Conservation (phyloP, 805 yeast genomes). For the Candida endomychidarum region DNA sequence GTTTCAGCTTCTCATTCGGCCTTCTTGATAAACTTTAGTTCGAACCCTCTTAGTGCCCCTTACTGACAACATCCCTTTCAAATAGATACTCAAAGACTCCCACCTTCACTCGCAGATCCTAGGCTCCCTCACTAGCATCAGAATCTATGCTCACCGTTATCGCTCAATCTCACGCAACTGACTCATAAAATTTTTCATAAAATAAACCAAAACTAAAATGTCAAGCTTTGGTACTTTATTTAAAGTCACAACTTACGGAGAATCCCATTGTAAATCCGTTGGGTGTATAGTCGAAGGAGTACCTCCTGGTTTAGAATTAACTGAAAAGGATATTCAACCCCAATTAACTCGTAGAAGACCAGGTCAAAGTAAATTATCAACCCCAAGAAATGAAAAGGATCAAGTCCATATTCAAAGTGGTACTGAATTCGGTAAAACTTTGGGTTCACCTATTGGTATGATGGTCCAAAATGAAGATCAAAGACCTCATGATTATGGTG, state of each 20-base stretch:
- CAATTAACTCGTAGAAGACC: conserved; percentile 97
- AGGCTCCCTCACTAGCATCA: no score
- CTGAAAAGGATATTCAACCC: conserved; percentile 90
- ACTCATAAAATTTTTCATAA: conserved; percentile 7
- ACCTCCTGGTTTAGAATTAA: conserved; percentile 88
- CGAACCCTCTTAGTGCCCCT: no score
- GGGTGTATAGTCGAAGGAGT: conserved; percentile 99
- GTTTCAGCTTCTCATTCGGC: no score
- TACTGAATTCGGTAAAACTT: conserved; percentile 82
- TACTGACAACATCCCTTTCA: no score
- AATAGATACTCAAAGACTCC: no score
- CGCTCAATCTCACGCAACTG: conserved; percentile 4
- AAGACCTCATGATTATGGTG: conserved; percentile 93
- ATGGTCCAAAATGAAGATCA: conserved; percentile 91
- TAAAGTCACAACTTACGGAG: conserved; percentile 93
- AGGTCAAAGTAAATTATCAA: conserved; percentile 87
- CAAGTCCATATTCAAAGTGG: conserved; percentile 92
- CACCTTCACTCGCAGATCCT: no score
- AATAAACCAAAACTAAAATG: conserved; percentile 21
- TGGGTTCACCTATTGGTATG: conserved; percentile 97
- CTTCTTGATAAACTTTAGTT: no score
- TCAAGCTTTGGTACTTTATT: conserved; percentile 43
- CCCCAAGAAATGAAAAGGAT: conserved; percentile 97
- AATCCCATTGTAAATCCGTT: conserved; percentile 94
- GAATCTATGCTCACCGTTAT: no score